Conservation (phyloP, 768 basidiomycete species). For the Floccularia luteovirens region DNA sequence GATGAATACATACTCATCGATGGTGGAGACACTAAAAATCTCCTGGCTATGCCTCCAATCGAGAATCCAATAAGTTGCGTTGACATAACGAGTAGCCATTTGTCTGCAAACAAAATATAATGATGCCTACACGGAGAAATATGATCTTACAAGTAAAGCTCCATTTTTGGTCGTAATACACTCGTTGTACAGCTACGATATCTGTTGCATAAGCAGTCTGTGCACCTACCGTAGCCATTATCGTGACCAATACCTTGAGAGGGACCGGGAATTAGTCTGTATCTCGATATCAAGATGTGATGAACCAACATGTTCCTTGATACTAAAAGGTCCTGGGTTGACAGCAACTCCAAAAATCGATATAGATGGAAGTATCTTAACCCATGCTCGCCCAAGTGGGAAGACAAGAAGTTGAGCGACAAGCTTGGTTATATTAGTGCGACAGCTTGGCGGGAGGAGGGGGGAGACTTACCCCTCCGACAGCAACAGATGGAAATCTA, state of each 20-base stretch:
- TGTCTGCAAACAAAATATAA: slow-evolving; percentile 23
- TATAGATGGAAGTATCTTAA: slow-evolving; percentile 45
- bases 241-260: slow-evolving; percentile 50
- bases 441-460: slow-evolving; percentile 7
- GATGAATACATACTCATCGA: slow-evolving; percentile 45
- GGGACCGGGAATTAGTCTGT: slow-evolving; percentile 4
- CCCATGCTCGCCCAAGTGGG: slow-evolving; percentile 62
- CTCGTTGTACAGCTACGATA: slow-evolving; percentile 65
- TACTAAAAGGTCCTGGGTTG: slow-evolving; percentile 71
- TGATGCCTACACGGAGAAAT: slow-evolving; percentile 1
- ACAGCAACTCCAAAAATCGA: slow-evolving; percentile 51
- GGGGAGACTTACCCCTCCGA: slow-evolving; percentile 35
- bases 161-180: slow-evolving; percentile 54
- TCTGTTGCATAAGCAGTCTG: slow-evolving; percentile 60
- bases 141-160: slow-evolving; percentile 34
- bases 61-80: slow-evolving; percentile 63
- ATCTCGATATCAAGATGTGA: slow-evolving; percentile 3
- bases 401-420: slow-evolving; percentile 69
- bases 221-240: slow-evolving; percentile 55
- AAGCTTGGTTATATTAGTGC: slow-evolving; percentile 25
- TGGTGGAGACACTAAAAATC: slow-evolving; percentile 58
- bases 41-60: slow-evolving; percentile 48
- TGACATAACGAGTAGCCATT: slow-evolving; percentile 61
- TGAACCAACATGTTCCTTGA: slow-evolving; percentile 51
- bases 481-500: slow-evolving; percentile 57